Evolutionary conservation across 768 basidiomycete genomes (phyloP).

Genomic region (Termitomyces sp.): DNA sequence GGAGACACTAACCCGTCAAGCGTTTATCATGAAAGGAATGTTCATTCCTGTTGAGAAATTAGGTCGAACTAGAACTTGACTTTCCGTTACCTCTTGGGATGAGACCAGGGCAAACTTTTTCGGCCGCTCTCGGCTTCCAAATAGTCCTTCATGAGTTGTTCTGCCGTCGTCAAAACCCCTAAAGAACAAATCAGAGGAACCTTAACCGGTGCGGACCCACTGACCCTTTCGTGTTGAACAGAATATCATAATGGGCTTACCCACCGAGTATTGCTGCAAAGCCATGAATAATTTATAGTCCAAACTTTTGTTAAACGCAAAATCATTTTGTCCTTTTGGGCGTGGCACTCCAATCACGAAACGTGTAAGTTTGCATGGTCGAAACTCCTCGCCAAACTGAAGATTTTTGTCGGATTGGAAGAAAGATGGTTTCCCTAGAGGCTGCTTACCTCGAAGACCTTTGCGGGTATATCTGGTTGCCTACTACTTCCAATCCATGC

Average conservation of each 20-base stretch:
- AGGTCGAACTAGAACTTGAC: neutral
- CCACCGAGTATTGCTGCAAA: slow-evolving; percentile 67
- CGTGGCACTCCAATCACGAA: slow-evolving; percentile 71
- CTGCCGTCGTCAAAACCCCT: slow-evolving; percentile 69
- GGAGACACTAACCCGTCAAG: slow-evolving; percentile 46
- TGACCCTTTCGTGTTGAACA: slow-evolving; percentile 84
- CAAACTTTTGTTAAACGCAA: slow-evolving; percentile 65
- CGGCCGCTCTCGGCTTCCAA: slow-evolving; percentile 47
- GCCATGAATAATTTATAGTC: slow-evolving; percentile 70
- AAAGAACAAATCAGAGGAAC: neutral
- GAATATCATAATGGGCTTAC: slow-evolving; percentile 88
- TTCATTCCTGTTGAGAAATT: slow-evolving; percentile 39
- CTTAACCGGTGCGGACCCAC: neutral
- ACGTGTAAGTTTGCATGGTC: slow-evolving; percentile 78
- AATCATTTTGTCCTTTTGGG: slow-evolving; percentile 68
- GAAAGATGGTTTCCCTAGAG: neutral
- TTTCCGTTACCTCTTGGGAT: slow-evolving; percentile 44
- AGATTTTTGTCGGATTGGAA: neutral
- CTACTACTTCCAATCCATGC: slow-evolving; percentile 68
- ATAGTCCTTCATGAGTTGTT: slow-evolving; percentile 73
- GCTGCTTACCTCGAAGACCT: slow-evolving; percentile 58
- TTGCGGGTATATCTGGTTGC: slow-evolving; percentile 41
- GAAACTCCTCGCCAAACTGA: slow-evolving; percentile 90
- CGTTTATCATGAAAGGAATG: slow-evolving; percentile 64
- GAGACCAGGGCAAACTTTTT: slow-evolving; percentile 63